These are phyloP conservation scores for Podila verticillata DNA, from an alignment of 192 early-diverging fungal genomes.

Conservation along the genomic window DNA sequence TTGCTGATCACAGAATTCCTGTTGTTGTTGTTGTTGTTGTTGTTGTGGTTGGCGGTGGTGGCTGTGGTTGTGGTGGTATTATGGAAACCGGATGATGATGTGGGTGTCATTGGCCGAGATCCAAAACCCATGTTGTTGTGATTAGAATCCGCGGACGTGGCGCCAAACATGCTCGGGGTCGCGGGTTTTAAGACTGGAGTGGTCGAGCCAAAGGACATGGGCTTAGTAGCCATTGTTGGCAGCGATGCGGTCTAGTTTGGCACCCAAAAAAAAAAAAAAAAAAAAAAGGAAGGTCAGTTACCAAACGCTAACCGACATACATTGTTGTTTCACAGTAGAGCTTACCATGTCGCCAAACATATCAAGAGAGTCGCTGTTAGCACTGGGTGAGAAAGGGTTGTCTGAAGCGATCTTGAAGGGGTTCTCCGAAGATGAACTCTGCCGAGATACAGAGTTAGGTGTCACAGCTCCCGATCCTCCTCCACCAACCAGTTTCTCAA, in stretches of 20 bases:
- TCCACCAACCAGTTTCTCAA: slow-evolving; percentile 50
- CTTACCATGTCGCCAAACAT: slow-evolving; percentile 52
- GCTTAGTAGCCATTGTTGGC: slow-evolving; percentile 20
- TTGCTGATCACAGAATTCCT: not conserved
- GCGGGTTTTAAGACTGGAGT: slow-evolving; percentile 38
- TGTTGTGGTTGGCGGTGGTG: slow-evolving; percentile 3
- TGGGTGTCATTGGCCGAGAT: slow-evolving; percentile 40
- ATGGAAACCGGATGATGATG: slow-evolving; percentile 1
- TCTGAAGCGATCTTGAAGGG: slow-evolving; percentile 50
- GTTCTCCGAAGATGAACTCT: slow-evolving; percentile 18
- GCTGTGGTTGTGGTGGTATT: not conserved
- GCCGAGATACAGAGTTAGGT: slow-evolving; percentile 4
- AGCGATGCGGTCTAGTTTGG: slow-evolving; percentile 9
- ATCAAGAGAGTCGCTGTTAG: slow-evolving; percentile 20
- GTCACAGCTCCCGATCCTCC: slow-evolving; percentile 10
- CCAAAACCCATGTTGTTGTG: slow-evolving; percentile 3
- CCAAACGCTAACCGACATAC: too few species aligned
- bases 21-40: too few species aligned
- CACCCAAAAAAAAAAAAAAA: not conserved
- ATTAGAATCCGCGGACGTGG: slow-evolving; percentile 18
- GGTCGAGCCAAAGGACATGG: slow-evolving; percentile 18
- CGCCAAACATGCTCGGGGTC: slow-evolving; percentile 45
- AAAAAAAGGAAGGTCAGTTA: not conserved
- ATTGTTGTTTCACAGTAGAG: not conserved
- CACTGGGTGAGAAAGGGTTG: slow-evolving; percentile 28